Percentiles rank a stretch among this genome's conserved stretches.
phyloP scores from a whole-genome alignment of 352 stramenopile genomes.

The Sclerospora graminicola region DNA sequence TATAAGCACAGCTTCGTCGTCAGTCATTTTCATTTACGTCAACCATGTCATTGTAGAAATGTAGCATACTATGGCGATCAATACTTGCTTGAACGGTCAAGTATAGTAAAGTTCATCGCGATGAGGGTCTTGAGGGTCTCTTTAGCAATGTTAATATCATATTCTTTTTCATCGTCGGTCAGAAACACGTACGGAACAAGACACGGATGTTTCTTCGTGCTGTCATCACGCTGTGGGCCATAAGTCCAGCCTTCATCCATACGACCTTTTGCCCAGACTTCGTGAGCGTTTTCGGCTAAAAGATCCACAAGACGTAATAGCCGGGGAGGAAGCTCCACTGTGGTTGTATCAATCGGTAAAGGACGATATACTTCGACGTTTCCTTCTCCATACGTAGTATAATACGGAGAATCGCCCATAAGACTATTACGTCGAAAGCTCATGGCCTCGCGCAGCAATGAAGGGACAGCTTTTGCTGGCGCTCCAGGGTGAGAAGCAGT shows the following conservation, averaged over 20 bases:
- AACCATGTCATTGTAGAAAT: too few relatives aligned
- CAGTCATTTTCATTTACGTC: too few relatives aligned
- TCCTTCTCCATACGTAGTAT: conserved; percentile 51
- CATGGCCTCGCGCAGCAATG: conserved; percentile 57
- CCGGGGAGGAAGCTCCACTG: conserved; percentile 47
- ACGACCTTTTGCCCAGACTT: conserved; percentile 78
- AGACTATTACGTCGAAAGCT: conserved; percentile 69
- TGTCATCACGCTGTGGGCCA: conserved; percentile 64
- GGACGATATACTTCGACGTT: conserved; percentile 58
- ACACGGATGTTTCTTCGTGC: conserved; percentile 72
- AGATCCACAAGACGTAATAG: conserved; percentile 70
- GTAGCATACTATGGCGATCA: conserved; percentile 9
- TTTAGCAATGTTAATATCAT: conserved; percentile 82
- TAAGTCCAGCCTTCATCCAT: conserved; percentile 87
- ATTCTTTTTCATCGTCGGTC: conserved; percentile 84
- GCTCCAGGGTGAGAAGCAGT: conserved; percentile 15
- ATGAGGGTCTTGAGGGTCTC: conserved; percentile 84
- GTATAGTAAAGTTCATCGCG: conserved; percentile 79
- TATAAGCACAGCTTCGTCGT: too few relatives aligned
- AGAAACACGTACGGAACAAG: conserved; percentile 85
- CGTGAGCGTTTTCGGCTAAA: conserved; percentile 77
- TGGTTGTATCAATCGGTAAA: conserved; percentile 67
- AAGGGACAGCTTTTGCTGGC: conserved; percentile 38
- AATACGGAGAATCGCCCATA: conserved; percentile 73
- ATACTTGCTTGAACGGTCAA: conserved; percentile 58